Conservation (phyloP, 768 basidiomycete genomes). For the Xerocomus potaroensis region DNA sequence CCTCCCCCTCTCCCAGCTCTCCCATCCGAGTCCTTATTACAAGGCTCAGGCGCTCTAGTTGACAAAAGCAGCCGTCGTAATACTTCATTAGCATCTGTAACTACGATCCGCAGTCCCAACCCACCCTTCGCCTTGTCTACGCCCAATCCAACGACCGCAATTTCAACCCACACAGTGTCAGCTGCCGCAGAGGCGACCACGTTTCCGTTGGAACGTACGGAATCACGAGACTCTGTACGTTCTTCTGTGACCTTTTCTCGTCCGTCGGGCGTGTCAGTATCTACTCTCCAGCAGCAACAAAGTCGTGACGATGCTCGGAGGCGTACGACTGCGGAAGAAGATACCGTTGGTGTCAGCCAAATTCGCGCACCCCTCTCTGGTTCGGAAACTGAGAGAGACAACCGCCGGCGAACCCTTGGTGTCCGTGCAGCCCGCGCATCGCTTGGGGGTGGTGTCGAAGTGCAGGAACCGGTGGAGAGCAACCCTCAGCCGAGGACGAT, state of each 20-base stretch:
- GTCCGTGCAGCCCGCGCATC: constrained; percentile 44
- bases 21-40: constrained; percentile 50
- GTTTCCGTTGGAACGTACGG: constrained; percentile 38
- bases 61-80: constrained; percentile 37
- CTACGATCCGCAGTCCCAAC: constrained; percentile 42
- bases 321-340: constrained; percentile 28
- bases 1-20: constrained; percentile 57
- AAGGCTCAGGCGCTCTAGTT: constrained; percentile 16
- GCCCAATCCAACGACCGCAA: constrained; percentile 59
- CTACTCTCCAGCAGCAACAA: constrained; percentile 53
- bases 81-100: constrained; percentile 40
- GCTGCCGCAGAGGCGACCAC: constrained; percentile 36
- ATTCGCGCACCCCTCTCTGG: constrained; percentile 36
- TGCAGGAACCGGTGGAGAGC: constrained; percentile 25
- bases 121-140: constrained; percentile 48
- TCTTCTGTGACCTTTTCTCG: constrained; percentile 63
- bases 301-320: constrained; percentile 34
- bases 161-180: constrained; percentile 63
- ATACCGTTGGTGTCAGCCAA: constrained; percentile 19
- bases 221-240: constrained; percentile 43
- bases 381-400: constrained; percentile 49
- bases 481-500: constrained; percentile 38
- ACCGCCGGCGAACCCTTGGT: constrained; percentile 37
- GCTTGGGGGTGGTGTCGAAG: constrained; percentile 34
- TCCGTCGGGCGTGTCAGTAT: constrained; percentile 51